Base-by-base conservation (phyloP, 2,329 filamentous ascomycete species). In the Emericellopsis atlantica region DNA sequence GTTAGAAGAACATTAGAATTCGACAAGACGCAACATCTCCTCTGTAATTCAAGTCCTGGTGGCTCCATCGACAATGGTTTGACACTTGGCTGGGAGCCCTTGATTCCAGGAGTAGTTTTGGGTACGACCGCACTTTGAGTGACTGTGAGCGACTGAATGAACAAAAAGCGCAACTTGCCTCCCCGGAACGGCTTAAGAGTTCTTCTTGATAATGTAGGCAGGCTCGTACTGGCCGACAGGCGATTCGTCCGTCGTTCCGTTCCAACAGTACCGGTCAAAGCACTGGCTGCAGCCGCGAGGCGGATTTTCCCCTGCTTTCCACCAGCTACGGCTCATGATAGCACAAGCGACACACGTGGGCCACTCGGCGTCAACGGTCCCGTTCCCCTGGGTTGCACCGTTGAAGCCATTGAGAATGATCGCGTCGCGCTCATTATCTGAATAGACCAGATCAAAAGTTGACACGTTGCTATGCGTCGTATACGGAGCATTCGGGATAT, bases 241-340 rank as follows among this genome's bases (percentile, higher is more conserved):
- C n/a, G 15, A 5, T 2, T 35, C 18, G 40, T 55, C 54, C 15
- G 54, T 49, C 1, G 72, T 81, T 14, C 88, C 88, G 55, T 93
- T 74, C 88, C 88, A 95, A 69, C 88, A 95, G 63, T 93, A 93
- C n/a, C 67, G 58, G 10, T 65, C 48, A 59, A 93, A 94, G 63
- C 88, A 95, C 33, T 66, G 50, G 22, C 59, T 66, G 64, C 88
- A 95, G 3, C 72, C 74, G 1, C 71, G 65, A 0, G 87, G 86
- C 1, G 84, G 68, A 0, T 60, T 44, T 2, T 79, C 81, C 9
- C 67, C 64, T 0, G 82, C 85, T 36, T 84, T 71, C 45, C 74
- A 65, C 46, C 87, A 70, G 43, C 78, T 84, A 40, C 87, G 72
- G 43, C 70, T 76, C 15, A 94, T 66, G 8, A 89, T 76, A 1